phyloP scores from a whole-genome alignment of 163 green algal genomes.

The Picocystis sp. region DNA sequence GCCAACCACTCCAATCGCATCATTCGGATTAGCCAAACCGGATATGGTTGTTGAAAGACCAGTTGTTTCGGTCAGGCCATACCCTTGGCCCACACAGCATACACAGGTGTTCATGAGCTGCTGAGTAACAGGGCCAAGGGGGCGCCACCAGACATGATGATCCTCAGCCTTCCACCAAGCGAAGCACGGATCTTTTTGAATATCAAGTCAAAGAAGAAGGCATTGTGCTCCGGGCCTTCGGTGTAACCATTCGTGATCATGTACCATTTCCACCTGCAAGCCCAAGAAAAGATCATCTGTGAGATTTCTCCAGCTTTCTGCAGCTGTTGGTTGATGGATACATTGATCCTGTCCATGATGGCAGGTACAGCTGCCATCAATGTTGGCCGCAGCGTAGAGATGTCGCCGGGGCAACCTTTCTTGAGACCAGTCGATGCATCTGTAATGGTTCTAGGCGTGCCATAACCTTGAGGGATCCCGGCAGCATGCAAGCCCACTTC shows the following conservation, averaged over 20 bases:
- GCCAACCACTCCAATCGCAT: constrained; percentile 8
- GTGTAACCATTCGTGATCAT: constrained; percentile 11
- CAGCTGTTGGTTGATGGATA: constrained; percentile 20
- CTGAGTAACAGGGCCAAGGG: too few relatives aligned
- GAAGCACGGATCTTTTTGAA: constrained; percentile 19
- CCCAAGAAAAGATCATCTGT: constrained; percentile 7
- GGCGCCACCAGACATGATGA: constrained; percentile 23
- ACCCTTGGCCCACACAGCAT: constrained; percentile 6
- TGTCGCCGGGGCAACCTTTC: constrained; percentile 21
- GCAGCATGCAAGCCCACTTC: constrained; percentile 4
- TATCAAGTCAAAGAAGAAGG: constrained; percentile 22
- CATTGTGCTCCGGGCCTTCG: constrained; percentile 12
- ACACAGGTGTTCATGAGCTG: constrained; percentile 24
- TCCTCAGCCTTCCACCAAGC: constrained; percentile 18
- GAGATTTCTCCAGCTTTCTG: background rate
- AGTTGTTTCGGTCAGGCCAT: constrained; percentile 10
- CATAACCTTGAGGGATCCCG: constrained; percentile 16
- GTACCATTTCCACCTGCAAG: constrained; percentile 10
- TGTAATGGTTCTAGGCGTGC: constrained; percentile 19
- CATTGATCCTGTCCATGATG: constrained; percentile 24
- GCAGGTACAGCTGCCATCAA: constrained; percentile 22
- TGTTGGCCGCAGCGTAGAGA: constrained; percentile 14
- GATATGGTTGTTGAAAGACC: constrained; percentile 8
- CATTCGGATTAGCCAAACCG: constrained; percentile 2
- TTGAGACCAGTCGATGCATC: constrained; percentile 22